These are phyloP conservation scores for Albophoma yamanashiensis DNA, from an alignment of 2,329 filamentous ascomycete species.

Conservation along the genomic window DNA sequence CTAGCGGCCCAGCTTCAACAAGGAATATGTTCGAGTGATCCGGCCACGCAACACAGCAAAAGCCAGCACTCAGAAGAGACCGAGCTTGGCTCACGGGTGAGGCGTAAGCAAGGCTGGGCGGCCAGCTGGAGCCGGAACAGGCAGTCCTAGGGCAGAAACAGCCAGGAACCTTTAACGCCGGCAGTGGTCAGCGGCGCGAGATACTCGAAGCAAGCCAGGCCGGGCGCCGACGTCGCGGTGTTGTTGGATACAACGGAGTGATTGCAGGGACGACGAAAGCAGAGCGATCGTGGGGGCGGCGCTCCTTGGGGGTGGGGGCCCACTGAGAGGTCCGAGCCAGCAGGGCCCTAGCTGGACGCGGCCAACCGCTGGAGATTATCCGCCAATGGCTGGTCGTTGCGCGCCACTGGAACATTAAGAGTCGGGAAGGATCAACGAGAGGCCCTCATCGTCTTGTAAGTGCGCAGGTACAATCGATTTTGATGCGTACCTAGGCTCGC, in stretches of 20 bases:
- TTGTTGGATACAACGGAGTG: neutral
- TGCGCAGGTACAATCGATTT: too few relatives aligned
- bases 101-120: neutral
- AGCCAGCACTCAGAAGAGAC: neutral
- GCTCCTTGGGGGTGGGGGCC: neutral
- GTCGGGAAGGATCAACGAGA: too few relatives aligned
- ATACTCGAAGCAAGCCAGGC: neutral
- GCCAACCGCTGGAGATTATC: slow-evolving; percentile 1
- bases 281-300: neutral
- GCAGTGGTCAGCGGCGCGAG: neutral
- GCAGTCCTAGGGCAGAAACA: neutral
- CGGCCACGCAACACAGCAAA: neutral
- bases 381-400: neutral
- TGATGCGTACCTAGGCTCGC: too few relatives aligned
- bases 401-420: neutral
- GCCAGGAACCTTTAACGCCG: neutral
- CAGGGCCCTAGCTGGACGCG: neutral
- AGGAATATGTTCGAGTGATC: neutral
- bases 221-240: neutral
- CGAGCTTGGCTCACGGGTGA: neutral
- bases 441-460: too few relatives aligned
- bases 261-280: neutral
- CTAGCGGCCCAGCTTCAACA: neutral
- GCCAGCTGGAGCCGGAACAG: neutral
- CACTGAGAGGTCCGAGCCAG: neutral